Evolutionary conservation across 148 eudicot genomes (phyloP), one percentile per base, ranked within the genome.

Genomic region (Cornus florida): DNA sequence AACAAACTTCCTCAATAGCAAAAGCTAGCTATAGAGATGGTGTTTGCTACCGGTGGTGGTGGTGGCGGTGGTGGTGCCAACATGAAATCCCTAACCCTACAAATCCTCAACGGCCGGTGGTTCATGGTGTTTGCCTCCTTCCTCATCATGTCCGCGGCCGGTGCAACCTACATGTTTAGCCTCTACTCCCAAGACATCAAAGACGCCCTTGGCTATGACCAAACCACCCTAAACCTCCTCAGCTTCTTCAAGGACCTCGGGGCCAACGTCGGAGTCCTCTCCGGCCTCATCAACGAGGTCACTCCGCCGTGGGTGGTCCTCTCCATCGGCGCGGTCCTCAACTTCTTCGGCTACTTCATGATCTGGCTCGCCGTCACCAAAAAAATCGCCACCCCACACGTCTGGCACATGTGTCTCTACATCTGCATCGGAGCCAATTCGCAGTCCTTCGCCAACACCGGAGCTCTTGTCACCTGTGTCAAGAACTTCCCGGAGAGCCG

Each of bases 231-330:
- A 64, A 84, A 82, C 70, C 66, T 82, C 12, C 84, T 87, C 53
- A 80, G 87, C 78, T 87, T 84, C 82, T 86, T 84, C 89, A 86
- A 84, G 62, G 89, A 86, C 82, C 39, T 86, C 57, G 89, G 89
- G 17, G 79, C 78, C 28, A 86, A 86, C 81, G 89, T 86, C 5
- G 89, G 89, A 22, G 32, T 86, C 39, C 79, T 87, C 22, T 46
- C 89, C 38, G 89, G 89, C 33, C 83, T 87, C 4, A 79, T 87
- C 80, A 84, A 77, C 64, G 89, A 87, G 80, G 84, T 87, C 12
- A 75, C 87, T 10, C 89, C 89, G 3, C 89, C 89, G 0, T 87
- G 85, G 85, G 83, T 87, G 11, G 89, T 87, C 8, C 89, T 87
- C 62, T 77, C 64, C 20, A 77, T 87, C 9, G 89, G 89, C 6